These are phyloP conservation scores for Myriosclerotinia scirpicola DNA, from an alignment of 2,329 filamentous ascomycete genomes.

Conservation along the genomic window DNA sequence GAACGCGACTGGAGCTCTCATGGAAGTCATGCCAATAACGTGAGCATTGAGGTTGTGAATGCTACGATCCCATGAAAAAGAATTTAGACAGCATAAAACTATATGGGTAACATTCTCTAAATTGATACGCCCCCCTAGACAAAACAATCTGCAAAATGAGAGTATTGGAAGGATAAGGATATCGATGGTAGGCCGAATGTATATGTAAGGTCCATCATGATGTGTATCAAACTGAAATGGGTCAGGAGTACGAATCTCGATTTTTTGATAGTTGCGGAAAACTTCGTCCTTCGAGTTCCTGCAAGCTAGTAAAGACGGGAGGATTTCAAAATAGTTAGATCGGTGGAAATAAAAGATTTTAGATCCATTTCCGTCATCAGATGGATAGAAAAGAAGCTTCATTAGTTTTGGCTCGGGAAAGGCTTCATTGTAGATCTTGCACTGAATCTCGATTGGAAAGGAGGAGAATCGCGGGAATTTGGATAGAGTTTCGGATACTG, in stretches of 20 bases:
- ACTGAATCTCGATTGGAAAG: not conserved
- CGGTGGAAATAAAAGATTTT: no score
- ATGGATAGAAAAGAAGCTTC: rapidly evolving
- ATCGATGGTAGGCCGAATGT: not conserved
- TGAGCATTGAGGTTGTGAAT: no score
- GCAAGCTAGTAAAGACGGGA: not conserved
- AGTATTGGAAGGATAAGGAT: rapidly evolving
- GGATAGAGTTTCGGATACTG: rapidly evolving
- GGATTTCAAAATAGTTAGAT: not conserved
- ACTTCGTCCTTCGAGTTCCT: not conserved
- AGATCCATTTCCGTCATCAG: not conserved
- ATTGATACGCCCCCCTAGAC: not conserved
- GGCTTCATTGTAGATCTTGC: not conserved
- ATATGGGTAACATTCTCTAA: not conserved
- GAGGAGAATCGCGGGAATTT: not conserved
- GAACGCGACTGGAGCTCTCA: not conserved
- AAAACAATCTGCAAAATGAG: not conserved
- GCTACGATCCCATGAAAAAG: rapidly evolving
- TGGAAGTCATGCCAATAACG: not conserved
- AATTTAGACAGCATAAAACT: not conserved
- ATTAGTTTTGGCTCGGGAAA: not conserved
- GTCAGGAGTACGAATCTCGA: not conserved
- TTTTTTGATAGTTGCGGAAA: not conserved
- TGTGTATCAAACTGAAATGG: rapidly evolving
- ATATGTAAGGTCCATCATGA: not conserved